Conservation (phyloP, 1,139 yeast species). For the Trichomonascaceae sp. region DNA sequence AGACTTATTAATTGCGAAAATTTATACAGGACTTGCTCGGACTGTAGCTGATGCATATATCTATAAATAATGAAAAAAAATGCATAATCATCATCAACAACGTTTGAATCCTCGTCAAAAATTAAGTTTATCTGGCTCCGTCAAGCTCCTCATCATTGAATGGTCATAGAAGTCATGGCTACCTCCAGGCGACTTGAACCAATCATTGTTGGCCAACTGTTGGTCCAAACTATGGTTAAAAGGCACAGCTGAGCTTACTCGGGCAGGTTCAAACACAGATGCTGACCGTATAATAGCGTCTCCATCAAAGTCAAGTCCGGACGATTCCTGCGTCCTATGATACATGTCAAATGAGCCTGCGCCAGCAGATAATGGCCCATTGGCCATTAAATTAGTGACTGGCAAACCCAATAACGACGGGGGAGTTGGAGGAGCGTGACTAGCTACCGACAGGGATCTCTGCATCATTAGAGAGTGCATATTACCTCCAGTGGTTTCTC, state of each 20-base stretch:
- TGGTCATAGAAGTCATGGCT: constrained; percentile 2
- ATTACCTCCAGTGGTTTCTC: neutral
- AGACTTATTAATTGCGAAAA: neutral
- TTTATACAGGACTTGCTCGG: neutral
- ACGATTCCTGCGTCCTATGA: neutral
- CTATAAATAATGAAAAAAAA: neutral
- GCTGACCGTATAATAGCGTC: constrained; percentile 9
- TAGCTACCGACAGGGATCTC: constrained; percentile 6
- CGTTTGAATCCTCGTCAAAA: neutral
- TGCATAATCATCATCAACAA: neutral
- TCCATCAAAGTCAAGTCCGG: constrained; percentile 3
- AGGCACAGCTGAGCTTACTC: neutral
- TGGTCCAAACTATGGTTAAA: neutral
- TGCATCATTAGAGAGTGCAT: constrained; percentile 2
- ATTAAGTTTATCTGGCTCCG: constrained; percentile 7
- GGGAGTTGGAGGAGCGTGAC: constrained; percentile 5
- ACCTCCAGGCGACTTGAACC: constrained; percentile 1
- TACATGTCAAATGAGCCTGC: neutral
- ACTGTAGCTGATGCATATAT: neutral
- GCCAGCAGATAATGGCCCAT: constrained; percentile 2
- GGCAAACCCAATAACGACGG: neutral
- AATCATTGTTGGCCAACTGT: constrained; percentile 4
- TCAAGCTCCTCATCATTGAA: constrained; percentile 8
- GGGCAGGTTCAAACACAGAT: constrained; percentile 7
- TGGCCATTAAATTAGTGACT: neutral